phyloP scores from a whole-genome alignment of 441 rosid genomes.

The Isatis lusitanica region DNA sequence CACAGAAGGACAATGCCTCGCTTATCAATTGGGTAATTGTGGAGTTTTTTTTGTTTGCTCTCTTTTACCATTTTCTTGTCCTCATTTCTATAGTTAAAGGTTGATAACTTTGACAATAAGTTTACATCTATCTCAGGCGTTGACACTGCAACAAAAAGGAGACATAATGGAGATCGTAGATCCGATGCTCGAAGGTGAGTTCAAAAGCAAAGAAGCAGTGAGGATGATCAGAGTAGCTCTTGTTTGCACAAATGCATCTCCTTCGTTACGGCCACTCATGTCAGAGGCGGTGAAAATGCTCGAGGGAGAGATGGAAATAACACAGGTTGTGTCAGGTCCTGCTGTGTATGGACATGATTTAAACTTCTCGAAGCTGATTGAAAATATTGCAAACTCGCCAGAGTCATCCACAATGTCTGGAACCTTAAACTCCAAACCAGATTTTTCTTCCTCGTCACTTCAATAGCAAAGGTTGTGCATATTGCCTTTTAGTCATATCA shows the following conservation, averaged over 20 bases:
- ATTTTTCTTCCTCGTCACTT: not conserved
- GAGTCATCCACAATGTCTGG: slow-evolving; percentile 10
- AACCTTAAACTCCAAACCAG: not conserved
- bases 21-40: slow-evolving; percentile 48
- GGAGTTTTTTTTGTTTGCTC: not conserved
- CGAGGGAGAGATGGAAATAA: slow-evolving; percentile 46
- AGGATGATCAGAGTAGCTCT: slow-evolving; percentile 51
- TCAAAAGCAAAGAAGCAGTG: not conserved
- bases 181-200: slow-evolving; percentile 11
- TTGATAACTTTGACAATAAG: not conserved
- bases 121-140: not conserved
- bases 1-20: slow-evolving; percentile 18
- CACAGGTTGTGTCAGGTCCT: slow-evolving; percentile 40
- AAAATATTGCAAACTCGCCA: slow-evolving; percentile 3
- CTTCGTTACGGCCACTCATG: slow-evolving; percentile 63
- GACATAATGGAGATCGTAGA: slow-evolving; percentile 18
- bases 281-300: slow-evolving; percentile 67
- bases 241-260: slow-evolving; percentile 59
- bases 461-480: not conserved
- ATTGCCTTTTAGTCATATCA: too few species aligned
- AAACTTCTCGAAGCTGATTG: not conserved
- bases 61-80: not conserved
- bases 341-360: slow-evolving; percentile 1
- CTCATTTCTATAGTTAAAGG: not conserved
- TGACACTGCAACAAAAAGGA: slow-evolving; percentile 24